These are phyloP conservation scores for Colletotrichum theobromicola DNA, from an alignment of 2,329 filamentous ascomycete species.

Conservation along the genomic window DNA sequence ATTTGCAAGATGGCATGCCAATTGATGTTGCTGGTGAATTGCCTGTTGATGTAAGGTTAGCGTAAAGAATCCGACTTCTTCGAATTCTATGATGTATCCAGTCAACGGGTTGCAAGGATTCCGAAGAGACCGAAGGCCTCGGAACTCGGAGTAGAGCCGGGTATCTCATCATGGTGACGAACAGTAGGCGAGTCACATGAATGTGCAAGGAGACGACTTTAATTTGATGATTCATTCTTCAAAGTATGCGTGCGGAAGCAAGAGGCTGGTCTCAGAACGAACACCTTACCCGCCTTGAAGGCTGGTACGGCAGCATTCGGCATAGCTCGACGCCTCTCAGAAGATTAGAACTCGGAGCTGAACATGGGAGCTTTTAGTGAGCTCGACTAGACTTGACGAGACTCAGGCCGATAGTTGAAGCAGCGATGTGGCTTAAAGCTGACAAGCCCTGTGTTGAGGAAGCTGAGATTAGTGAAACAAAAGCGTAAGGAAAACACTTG, in stretches of 20 bases:
- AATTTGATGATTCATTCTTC: background rate
- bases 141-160: background rate
- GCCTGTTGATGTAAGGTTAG: background rate
- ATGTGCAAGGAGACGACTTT: background rate
- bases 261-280: background rate
- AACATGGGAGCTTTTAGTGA: background rate
- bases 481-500: background rate
- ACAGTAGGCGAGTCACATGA: background rate
- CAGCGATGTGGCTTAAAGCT: background rate
- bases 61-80: background rate
- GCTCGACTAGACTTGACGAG: background rate
- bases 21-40: background rate
- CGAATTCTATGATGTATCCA: background rate
- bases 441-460: background rate
- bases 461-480: background rate
- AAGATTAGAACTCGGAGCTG: background rate
- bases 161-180: background rate
- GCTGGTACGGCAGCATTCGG: background rate
- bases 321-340: background rate
- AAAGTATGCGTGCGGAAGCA: background rate
- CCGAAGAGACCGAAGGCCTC: background rate
- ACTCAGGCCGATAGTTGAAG: background rate
- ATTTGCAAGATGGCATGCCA: background rate
- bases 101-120: background rate
- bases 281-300: background rate